Percentiles rank a stretch among this genome's conserved stretches.
Evolutionary conservation across 2,329 filamentous ascomycete genomes (phyloP).

Genomic region (Purpureocillium lavendulum): DNA sequence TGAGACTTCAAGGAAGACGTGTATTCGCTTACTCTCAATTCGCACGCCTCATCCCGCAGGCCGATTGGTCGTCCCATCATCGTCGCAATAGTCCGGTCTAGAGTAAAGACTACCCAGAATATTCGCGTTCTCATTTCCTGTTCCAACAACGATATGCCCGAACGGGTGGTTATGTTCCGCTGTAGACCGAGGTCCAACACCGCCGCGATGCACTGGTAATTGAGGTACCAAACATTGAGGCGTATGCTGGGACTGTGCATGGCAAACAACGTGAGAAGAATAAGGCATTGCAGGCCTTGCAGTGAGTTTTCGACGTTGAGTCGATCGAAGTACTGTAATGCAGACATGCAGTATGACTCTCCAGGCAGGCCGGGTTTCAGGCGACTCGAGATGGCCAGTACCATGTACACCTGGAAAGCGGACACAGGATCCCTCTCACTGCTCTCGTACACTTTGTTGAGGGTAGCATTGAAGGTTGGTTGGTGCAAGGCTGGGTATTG

Average conservation of each 20-base stretch:
- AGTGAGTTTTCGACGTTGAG: slow-evolving; percentile 39
- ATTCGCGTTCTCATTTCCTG: slow-evolving; percentile 47
- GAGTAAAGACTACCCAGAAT: slow-evolving; percentile 44
- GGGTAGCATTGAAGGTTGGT: slow-evolving; percentile 29
- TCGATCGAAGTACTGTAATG: slow-evolving; percentile 35
- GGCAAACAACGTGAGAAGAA: slow-evolving; percentile 38
- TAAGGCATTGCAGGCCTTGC: slow-evolving; percentile 38
- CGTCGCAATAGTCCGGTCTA: slow-evolving; percentile 43
- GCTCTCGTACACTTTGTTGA: slow-evolving; percentile 25
- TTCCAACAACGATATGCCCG: slow-evolving; percentile 35
- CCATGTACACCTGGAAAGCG: slow-evolving; percentile 43
- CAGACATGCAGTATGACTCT: slow-evolving; percentile 40
- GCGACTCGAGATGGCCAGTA: slow-evolving; percentile 34
- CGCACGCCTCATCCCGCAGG: slow-evolving; percentile 45
- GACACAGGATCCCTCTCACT: slow-evolving; percentile 18
- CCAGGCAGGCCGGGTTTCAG: slow-evolving; percentile 34
- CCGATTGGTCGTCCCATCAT: slow-evolving; percentile 50
- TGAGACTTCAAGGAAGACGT: no score
- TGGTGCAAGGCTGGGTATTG: slow-evolving; percentile 42
- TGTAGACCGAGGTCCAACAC: slow-evolving; percentile 44
- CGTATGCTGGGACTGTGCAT: slow-evolving; percentile 39
- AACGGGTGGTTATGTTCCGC: slow-evolving; percentile 33
- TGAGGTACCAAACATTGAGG: slow-evolving; percentile 45
- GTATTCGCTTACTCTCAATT: slow-evolving; percentile 30
- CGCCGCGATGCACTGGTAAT: slow-evolving; percentile 45